phyloP scores from a whole-genome alignment of 1,139 yeast genomes.

The Kodamaea arcana region DNA sequence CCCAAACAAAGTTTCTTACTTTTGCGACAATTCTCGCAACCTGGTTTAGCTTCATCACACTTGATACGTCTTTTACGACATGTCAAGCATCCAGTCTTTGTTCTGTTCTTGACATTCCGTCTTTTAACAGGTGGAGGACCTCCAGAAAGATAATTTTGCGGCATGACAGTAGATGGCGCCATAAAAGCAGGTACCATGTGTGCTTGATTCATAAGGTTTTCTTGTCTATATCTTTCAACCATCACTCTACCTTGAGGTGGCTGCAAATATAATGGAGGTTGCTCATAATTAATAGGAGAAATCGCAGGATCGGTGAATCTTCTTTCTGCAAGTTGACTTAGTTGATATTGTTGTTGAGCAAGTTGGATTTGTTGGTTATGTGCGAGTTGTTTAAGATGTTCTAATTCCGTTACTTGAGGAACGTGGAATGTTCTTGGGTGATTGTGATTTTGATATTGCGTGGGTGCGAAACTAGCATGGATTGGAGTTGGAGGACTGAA shows the following conservation, averaged over 20 bases:
- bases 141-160: neutral
- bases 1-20: neutral
- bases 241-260: neutral
- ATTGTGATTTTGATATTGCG: neutral
- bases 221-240: neutral
- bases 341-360: neutral
- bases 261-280: neutral
- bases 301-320: neutral
- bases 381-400: neutral
- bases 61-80: conserved; percentile 48
- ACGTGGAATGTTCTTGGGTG: neutral
- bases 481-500: neutral
- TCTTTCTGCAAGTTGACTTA: neutral
- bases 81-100: conserved; percentile 45
- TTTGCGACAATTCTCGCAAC: conserved; percentile 35
- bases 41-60: conserved; percentile 46
- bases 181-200: neutral
- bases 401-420: neutral
- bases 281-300: neutral
- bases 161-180: too few species aligned
- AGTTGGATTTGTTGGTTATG: neutral
- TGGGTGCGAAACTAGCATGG: neutral
- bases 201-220: neutral
- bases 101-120: conserved; percentile 18
- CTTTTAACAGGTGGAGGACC: neutral